Base-by-base conservation (phyloP, 139 green algal species). In the Tetradesmus obliquus region DNA sequence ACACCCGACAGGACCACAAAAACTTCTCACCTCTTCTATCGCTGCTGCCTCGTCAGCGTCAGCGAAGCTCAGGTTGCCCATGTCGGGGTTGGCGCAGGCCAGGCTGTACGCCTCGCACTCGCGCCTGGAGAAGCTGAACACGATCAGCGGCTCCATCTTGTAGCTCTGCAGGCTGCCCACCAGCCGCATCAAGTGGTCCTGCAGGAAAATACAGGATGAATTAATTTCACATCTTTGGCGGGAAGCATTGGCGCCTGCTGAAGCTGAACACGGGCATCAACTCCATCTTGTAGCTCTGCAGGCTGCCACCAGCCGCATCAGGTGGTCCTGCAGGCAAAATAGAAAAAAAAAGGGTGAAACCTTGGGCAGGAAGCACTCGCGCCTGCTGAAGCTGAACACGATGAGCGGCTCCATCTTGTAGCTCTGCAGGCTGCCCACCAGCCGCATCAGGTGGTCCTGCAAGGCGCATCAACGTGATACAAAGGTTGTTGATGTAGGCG, bases 241-340 rank as follows among this genome's bases (percentile, higher is more conserved):
- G 32, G 32, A 45, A 45, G 32, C 32, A 45, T 45, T 45, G 32
- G 32, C 32, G 32, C 32, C 32, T 45, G 84, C 66, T 92, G 92
- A 99, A 99, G 93, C 91, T 96, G 93, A 99, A 99, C 32, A 99
- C 95, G 82, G 99, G 99, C 74, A 97, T 95, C 0, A 98, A 98
- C 51, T 99, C 87, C 60, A 97, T 96, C 1, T 94, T 76, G 69
- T 93, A 88, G n/a, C 95, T 89, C 91, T 97, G 95, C 87, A 98
- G 95, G 71, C 95, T 82, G 58, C 60, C 3, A 92, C 58, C 60
- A 92, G 92, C 84, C 94, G 93, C 45, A 98, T 79, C 32, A 98
- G 92, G 20, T 90, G 86, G 22, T 90, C 86, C 86, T 93, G 90
- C 53, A 66, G 45, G n/a, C 89, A 13, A 13, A 72, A 72, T 12